These are phyloP conservation scores for Ophiosphaerella herpotricha DNA, from an alignment of 2,329 filamentous ascomycete species.

Conservation along the genomic window DNA sequence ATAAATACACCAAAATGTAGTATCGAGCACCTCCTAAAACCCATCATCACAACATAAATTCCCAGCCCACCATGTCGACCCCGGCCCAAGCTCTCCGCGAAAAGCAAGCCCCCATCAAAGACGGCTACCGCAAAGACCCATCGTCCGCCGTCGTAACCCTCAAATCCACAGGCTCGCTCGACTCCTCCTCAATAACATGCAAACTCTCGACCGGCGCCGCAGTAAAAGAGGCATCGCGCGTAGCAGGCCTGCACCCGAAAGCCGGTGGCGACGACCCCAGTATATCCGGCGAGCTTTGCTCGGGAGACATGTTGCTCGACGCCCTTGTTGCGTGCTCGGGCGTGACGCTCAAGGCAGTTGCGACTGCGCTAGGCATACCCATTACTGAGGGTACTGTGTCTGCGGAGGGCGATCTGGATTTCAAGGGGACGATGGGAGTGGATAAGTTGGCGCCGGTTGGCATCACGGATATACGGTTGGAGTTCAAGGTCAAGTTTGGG, in stretches of 20 bases:
- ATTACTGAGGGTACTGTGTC: slow-evolving; percentile 49
- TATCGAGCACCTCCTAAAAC: not conserved
- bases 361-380: slow-evolving; percentile 53
- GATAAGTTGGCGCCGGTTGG: slow-evolving; percentile 53
- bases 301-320: slow-evolving; percentile 57
- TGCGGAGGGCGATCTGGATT: slow-evolving; percentile 56
- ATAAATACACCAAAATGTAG: not conserved
- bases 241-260: slow-evolving; percentile 55
- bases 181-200: slow-evolving; percentile 53
- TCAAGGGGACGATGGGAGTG: slow-evolving; percentile 56
- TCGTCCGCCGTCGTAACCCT: slow-evolving; percentile 53
- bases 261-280: slow-evolving; percentile 51
- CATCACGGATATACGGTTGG: slow-evolving; percentile 53
- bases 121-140: slow-evolving; percentile 51
- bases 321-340: slow-evolving; percentile 57
- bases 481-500: slow-evolving; percentile 50
- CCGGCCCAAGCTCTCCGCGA: slow-evolving; percentile 47
- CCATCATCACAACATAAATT: not conserved
- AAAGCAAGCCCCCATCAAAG: slow-evolving; percentile 56
- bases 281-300: slow-evolving; percentile 55
- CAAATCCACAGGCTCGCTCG: slow-evolving; percentile 51
- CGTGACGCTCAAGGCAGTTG: slow-evolving; percentile 57
- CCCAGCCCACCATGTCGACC: slow-evolving; percentile 24
- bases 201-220: slow-evolving; percentile 51
- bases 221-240: slow-evolving; percentile 46